phyloP scores from a whole-genome alignment of 2,329 filamentous ascomycete genomes.

The Claviceps digitariae region DNA sequence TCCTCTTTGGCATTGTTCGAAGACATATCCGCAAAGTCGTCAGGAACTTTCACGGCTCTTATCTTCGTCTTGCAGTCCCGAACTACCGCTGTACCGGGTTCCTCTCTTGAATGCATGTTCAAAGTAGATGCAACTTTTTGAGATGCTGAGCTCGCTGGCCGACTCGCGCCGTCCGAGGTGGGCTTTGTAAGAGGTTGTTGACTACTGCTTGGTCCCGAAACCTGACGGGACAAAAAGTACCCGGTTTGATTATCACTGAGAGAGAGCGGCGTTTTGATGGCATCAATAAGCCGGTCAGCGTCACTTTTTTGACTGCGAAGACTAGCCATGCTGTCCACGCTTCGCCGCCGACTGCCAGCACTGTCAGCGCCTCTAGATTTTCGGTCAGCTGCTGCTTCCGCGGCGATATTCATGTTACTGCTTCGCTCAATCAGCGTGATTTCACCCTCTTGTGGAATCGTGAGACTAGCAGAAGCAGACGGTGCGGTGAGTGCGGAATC shows the following conservation, averaged over 20 bases:
- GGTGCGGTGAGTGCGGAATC: background rate
- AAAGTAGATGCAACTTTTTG: background rate
- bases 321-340: constrained; percentile 27
- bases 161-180: constrained; percentile 5
- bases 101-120: constrained; percentile 4
- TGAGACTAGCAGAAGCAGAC: constrained; percentile 12
- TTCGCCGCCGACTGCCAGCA: constrained; percentile 15
- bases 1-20: constrained; percentile 15
- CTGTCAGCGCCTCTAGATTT: constrained; percentile 8
- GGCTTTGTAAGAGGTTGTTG: constrained; percentile 2
- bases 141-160: constrained; percentile 7
- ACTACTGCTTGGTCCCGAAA: constrained; percentile 8
- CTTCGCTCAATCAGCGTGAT: constrained; percentile 46
- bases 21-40: constrained; percentile 28
- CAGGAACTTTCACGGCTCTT: constrained; percentile 33
- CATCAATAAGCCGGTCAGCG: constrained; percentile 58
- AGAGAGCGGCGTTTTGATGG: constrained; percentile 48
- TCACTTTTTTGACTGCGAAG: constrained; percentile 43
- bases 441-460: constrained; percentile 32
- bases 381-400: constrained; percentile 7
- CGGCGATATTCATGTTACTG: constrained; percentile 13
- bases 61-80: constrained; percentile 32
- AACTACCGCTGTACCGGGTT: constrained; percentile 24
- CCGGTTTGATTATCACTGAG: constrained; percentile 24
- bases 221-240: constrained; percentile 10